Base-by-base conservation (phyloP, 768 basidiomycete species). In the Collybia nuda region DNA sequence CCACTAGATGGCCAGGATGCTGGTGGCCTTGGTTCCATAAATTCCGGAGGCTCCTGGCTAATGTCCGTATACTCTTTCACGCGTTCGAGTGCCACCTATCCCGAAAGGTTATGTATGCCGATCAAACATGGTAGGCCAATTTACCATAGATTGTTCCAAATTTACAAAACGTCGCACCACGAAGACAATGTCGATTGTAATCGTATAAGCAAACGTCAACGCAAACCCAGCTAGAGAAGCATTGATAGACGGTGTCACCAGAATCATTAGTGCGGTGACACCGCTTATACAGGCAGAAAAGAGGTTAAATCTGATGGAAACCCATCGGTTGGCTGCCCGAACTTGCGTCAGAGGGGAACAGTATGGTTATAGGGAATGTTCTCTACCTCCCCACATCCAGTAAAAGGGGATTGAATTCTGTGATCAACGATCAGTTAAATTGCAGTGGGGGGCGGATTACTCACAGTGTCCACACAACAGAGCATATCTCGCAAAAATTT, bases 71-170 rank as follows among this genome's bases (percentile, higher is more conserved):
- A 95, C 68, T 96, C 94, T 63, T 93, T 93, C 63, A 96, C 82
- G 44, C 93, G 87, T 66, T 95, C 93, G 24, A 92, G 70, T 26
- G 90, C 86, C 56, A 91, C 88, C 88, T 89, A 48, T 26, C 24
- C 42, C 24, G n/a, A 35, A 14, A 48, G 35, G 3, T 26, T 7
- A 26, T 26, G 24, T 26, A 26, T 26, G 3, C 7, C 3, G 3
- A 7, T 22, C 15, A 26, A 26, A 7, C 24, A 26, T 26, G 24
- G 7, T 26, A 26, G 7, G 7, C 7, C 17, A 6, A 54, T 70
- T 52, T 51, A 90, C 93, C 92, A 96, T 93, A 9, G 88, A 88
- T 67, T 96, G 93, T 62, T 96, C 93, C n/a, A 95, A 72, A 19
- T 88, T 82, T 23, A 95, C 92, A 56, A 92, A 93, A 39, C 90